phyloP scores from a whole-genome alignment of 345 rosid species.

The Brassica napus region DNA sequence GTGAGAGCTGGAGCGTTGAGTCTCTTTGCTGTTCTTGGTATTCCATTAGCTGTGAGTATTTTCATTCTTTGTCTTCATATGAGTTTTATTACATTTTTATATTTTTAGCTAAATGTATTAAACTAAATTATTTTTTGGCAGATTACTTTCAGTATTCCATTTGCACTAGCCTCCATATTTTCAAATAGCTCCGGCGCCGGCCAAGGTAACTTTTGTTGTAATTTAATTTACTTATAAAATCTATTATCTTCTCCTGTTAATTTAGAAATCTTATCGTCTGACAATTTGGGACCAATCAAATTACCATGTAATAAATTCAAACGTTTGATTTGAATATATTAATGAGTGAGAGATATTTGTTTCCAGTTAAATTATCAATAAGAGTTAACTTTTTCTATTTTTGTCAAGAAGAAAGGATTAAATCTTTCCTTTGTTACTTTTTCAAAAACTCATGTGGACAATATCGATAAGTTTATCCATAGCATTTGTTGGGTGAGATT shows the following conservation, averaged over 20 bases:
- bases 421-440: neutral
- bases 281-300: neutral
- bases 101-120: neutral
- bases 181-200: neutral
- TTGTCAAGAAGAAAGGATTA: neutral
- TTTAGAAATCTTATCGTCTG: neutral
- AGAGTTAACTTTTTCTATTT: neutral
- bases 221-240: neutral
- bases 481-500: neutral
- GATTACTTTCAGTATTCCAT: slow-evolving; percentile 1
- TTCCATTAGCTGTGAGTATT: neutral
- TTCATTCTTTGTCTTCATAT: neutral
- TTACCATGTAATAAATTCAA: neutral
- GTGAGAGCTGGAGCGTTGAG: neutral
- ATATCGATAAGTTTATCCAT: neutral
- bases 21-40: slow-evolving; percentile 1
- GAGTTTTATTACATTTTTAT: neutral
- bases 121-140: neutral
- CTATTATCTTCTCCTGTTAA: neutral
- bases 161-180: neutral
- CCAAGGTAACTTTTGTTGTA: neutral
- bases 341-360: neutral
- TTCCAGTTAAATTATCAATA: neutral
- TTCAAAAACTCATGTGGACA: neutral
- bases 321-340: neutral